Evolutionary conservation across 169 alveolate species (phyloP), one percentile per base, ranked within the genome.

Genomic region (Cardiosporidium cionae): DNA sequence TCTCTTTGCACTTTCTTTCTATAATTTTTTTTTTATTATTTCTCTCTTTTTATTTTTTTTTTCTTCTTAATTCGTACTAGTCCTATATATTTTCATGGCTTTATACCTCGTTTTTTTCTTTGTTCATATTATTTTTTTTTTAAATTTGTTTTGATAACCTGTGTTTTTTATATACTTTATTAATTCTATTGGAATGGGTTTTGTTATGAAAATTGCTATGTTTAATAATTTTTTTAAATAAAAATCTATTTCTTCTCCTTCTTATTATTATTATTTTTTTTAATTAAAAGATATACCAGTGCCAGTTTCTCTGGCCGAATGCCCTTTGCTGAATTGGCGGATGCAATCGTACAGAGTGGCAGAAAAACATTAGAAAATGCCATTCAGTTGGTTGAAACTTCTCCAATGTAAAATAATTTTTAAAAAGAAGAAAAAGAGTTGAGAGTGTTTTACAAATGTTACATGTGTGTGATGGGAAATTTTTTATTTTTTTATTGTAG

Each of bases 311-410:
- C 95, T 29, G 99, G 99, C 7, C 90, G 95, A 65, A 88, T 97
- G 82, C 99, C 99, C 27, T 97, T 99, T 86, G 88, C 96, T 0
- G 98, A 92, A 68, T 90, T 97, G 25, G 93, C 98, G 25, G 94
- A 96, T 52, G 89, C 98, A 68, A 97, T 97, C 9, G 96, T 98
- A 27, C 90, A 98, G 31, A 93, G 93, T 64, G 99, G 98, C 7
- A 83, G 98, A 67, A 84, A 91, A 34, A 95, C 96, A 89, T 90
- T 97, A 68, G 92, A 93, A 63, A 83, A 81, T 62, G 95, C 97
- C 23, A 91, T 88, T 80, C 92, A 90, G 52, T 79, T 84, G 35
- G 95, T 95, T 2, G 89, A 86, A 9, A 88, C 82, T 52, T 87
- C 89, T n/a, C 71, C 58, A 9, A 34, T 66, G 83, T 77, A 32